Conservation (phyloP, 208 protist species). For the Lotmaria passim region DNA sequence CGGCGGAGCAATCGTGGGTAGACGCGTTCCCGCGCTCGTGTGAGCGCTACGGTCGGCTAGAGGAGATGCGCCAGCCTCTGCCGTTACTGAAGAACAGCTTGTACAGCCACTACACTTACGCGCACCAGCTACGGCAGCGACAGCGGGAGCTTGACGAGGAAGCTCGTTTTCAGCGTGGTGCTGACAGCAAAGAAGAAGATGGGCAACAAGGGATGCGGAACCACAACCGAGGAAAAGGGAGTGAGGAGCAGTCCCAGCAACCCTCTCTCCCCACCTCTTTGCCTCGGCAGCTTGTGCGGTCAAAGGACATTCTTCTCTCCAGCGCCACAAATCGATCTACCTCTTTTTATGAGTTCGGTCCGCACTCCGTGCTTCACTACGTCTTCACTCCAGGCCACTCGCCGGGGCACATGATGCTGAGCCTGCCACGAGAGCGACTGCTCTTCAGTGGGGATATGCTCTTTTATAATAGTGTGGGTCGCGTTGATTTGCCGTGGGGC, state of each 20-base stretch:
- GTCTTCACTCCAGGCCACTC: slow-evolving; percentile 90
- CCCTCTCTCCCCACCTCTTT: no score
- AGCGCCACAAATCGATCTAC: slow-evolving; percentile 81
- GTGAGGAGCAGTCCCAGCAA: no score
- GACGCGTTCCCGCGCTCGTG: slow-evolving; percentile 77
- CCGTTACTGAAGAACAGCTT: slow-evolving; percentile 68
- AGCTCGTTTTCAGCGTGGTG: not conserved
- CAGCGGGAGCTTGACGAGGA: slow-evolving; percentile 34
- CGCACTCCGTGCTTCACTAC: slow-evolving; percentile 78
- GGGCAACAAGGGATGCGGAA: not conserved
- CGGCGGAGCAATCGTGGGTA: slow-evolving; percentile 82
- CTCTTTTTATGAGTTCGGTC: slow-evolving; percentile 84
- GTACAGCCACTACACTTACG: slow-evolving; percentile 71
- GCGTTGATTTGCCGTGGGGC: slow-evolving; percentile 87
- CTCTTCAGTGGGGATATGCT: slow-evolving; percentile 89
- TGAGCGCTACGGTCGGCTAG: slow-evolving; percentile 74
- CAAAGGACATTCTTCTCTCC: slow-evolving; percentile 74
- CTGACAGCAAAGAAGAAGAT: not conserved
- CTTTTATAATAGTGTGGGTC: slow-evolving; percentile 85
- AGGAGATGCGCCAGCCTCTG: slow-evolving; percentile 67
- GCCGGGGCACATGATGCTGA: slow-evolving; percentile 90
- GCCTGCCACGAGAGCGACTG: slow-evolving; percentile 77
- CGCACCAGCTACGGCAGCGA: slow-evolving; percentile 42
- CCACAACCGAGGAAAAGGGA: no score
- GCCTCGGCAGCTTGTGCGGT: slow-evolving; percentile 52